Percentiles rank a stretch among this genome's conserved stretches.
phyloP scores from a whole-genome alignment of 2,329 filamentous ascomycete genomes.

The Verticillium zaregamsianum region DNA sequence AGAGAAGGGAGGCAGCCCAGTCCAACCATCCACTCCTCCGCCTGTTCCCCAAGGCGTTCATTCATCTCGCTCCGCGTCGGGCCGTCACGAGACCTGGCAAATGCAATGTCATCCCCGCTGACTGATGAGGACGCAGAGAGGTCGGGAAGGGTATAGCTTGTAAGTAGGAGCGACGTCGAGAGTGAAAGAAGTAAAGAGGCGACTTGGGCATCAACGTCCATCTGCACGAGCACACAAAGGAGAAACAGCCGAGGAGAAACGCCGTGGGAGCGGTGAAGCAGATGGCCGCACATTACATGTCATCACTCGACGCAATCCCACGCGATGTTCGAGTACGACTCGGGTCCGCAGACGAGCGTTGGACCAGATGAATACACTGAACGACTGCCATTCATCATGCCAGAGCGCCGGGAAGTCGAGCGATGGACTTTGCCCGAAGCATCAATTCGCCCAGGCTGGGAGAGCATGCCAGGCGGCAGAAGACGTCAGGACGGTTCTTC shows the following conservation, averaged over 20 bases:
- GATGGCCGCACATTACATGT: neutral
- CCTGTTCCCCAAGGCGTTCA: neutral
- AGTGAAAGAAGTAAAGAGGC: neutral
- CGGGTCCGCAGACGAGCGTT: no score
- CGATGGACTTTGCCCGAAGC: neutral
- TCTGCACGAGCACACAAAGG: neutral
- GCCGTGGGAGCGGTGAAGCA: neutral
- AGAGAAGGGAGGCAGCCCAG: neutral
- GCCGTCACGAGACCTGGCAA: neutral
- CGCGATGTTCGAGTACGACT: no score
- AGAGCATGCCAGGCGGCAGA: neutral
- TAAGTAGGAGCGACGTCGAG: neutral
- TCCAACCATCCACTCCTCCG: neutral
- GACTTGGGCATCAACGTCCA: neutral
- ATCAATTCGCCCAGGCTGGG: no score
- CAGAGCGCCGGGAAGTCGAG: neutral
- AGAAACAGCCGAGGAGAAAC: neutral
- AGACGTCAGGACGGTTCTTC: no score
- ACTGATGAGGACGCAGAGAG: neutral
- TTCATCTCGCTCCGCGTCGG: neutral
- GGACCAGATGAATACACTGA: no score
- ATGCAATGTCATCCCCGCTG: neutral
- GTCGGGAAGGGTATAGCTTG: neutral
- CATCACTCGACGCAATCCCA: neutral
- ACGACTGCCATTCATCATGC: no score